Base-by-base conservation (phyloP, 2,329 filamentous ascomycete genomes). In the Fusarium tuaranense region DNA sequence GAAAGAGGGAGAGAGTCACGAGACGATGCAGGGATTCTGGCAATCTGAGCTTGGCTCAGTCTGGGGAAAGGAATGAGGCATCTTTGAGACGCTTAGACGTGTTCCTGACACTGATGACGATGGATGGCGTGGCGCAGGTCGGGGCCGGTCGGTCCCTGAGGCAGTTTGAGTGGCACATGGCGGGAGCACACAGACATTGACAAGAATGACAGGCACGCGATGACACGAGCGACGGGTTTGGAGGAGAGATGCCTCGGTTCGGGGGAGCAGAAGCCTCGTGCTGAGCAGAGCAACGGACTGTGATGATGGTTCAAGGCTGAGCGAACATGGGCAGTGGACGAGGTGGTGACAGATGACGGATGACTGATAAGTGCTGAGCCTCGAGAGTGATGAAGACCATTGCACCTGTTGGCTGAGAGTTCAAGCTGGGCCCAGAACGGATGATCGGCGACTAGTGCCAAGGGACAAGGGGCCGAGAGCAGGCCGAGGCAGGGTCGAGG, bases 371-470 rank as follows among this genome's bases (percentile, higher is more conserved):
- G 3, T 36, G 53, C 53, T 58, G 30, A 38, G 62, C 53, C 53
- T 58, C 53, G 32, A 53, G 9, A 8, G 9, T 53, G 48, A 30
- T 53, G 48, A 53, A 53, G 22, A 53, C 46, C 25, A 53, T 10
- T 16, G 9, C 16, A 51, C 25, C 16, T 53, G 48, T 53, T 53
- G 25, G 25, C 48, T n/a, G 48, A 51, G 14, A 51, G 22, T 60
- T 69, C 58, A 39, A 74, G 30, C 46, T 64, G 38, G 68, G 72
- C 20, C 69, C 60, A 65, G 64, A 68, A 58, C 66, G 53, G 73
- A 67, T 71, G 74, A 78, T 78, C 73, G 65, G 65, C 76, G 67
- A 70, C 69, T 78, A 78, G 68, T 67, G 72, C 66, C 60, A 69
- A 72, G 67, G 67, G 68, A 57, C 66, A 70, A 67, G 70, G 71